Evolutionary conservation across 257 asterid genomes (phyloP).

Genomic region (Ajuga chamaepitys): DNA sequence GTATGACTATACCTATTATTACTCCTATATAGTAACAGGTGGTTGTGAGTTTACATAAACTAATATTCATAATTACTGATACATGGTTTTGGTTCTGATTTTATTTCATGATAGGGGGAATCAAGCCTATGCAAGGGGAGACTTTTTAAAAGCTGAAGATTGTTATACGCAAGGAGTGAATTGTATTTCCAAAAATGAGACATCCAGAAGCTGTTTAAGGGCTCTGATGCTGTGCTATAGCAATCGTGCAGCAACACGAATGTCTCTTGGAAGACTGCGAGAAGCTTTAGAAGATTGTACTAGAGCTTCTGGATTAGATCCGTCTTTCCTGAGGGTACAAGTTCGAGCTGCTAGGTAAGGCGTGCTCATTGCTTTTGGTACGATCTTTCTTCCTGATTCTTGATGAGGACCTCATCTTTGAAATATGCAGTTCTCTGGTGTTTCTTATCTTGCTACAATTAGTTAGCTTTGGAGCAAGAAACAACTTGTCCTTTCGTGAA

Average conservation of each 20-base stretch:
- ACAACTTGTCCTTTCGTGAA: not conserved
- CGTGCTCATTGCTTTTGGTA: conserved; percentile 4
- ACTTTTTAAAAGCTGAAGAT: conserved; percentile 80
- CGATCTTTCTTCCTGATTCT: not conserved
- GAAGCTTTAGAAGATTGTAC: conserved; percentile 88
- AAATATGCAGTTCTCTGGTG: not conserved
- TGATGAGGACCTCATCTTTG: conserved; percentile 11
- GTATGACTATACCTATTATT: not conserved
- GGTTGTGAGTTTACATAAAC: not conserved
- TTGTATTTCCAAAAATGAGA: conserved; percentile 56
- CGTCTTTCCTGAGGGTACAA: conserved; percentile 73
- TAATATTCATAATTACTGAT: not conserved
- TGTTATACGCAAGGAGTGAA: conserved; percentile 74
- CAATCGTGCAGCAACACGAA: conserved; percentile 94
- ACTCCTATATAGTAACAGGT: not conserved
- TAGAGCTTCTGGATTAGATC: conserved; percentile 75
- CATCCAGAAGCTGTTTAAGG: conserved; percentile 68
- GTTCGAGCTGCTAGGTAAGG: conserved; percentile 94
- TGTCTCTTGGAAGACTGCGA: conserved; percentile 84
- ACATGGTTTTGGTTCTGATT: conserved; percentile 21
- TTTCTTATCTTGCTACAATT: not conserved
- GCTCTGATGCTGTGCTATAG: conserved; percentile 89
- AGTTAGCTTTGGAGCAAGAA: not conserved
- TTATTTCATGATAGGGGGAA: conserved; percentile 69
- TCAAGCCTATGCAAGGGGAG: conserved; percentile 89